A percentile compares a stretch with the other conserved stretches of the same genome.
These are phyloP conservation scores for Linnemannia zychae DNA, from an alignment of 192 early-diverging fungal species.

Conservation along the genomic window DNA sequence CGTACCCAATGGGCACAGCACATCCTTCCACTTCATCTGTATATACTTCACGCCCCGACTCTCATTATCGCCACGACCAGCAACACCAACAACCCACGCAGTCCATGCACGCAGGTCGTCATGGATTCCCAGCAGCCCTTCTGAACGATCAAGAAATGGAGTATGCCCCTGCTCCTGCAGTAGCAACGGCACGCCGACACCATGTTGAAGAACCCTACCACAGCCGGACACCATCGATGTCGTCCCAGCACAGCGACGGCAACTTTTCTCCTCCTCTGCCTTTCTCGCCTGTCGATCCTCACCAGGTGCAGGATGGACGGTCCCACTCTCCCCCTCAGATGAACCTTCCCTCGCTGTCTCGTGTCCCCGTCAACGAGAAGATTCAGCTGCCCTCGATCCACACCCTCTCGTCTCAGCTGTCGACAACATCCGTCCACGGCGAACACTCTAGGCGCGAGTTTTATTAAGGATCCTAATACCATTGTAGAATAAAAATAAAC, in stretches of 20 bases:
- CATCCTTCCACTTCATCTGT: conserved; percentile 1
- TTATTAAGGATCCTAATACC: not conserved
- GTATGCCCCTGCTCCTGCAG: not conserved
- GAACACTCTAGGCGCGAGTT: not conserved
- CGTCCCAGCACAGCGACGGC: conserved; percentile 38
- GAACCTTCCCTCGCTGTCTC: conserved; percentile 23
- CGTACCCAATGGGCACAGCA: conserved; percentile 27
- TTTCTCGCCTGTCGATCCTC: conserved; percentile 27
- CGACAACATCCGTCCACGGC: not conserved
- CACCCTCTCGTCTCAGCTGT: conserved; percentile 18
- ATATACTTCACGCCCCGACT: conserved; percentile 12
- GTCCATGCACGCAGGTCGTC: conserved; percentile 26
- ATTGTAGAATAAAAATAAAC: not conserved
- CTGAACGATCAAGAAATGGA: conserved; percentile 47
- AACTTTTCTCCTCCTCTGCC: conserved; percentile 49
- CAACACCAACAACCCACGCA: conserved; percentile 1
- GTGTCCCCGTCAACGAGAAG: conserved; percentile 10
- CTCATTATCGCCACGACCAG: not conserved
- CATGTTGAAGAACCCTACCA: conserved; percentile 15
- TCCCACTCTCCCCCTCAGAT: not conserved
- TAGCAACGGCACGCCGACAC: not conserved
- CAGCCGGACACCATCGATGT: conserved; percentile 48
- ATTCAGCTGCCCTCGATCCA: conserved; percentile 49
- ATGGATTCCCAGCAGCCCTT: conserved; percentile 22
- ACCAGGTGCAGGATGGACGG: conserved; percentile 12